Evolutionary conservation across 192 early-diverging fungal species (phyloP).

Genomic region (Coemansia sp.): DNA sequence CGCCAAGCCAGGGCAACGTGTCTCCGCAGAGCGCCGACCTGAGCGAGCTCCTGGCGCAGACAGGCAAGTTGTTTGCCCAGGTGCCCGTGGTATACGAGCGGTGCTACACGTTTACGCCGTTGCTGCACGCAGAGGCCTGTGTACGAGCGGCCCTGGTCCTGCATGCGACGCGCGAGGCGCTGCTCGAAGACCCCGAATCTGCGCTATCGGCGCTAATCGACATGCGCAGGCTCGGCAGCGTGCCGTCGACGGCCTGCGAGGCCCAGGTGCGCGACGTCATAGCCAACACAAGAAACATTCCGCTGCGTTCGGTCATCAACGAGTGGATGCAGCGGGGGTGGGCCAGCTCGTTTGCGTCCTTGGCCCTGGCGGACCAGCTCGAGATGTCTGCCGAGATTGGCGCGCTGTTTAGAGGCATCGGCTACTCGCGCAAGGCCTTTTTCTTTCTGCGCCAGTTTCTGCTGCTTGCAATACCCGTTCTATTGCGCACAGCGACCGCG

Average conservation of each 20-base stretch:
- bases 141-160: slow-evolving; percentile 44
- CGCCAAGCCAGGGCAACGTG: too few species aligned
- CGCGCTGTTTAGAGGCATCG: slow-evolving; percentile 23
- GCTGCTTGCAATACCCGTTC: slow-evolving; percentile 33
- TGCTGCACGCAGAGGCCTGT: slow-evolving; percentile 49
- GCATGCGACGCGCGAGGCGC: slow-evolving; percentile 30
- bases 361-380: slow-evolving; percentile 40
- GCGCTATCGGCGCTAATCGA: slow-evolving; percentile 25
- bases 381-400: slow-evolving; percentile 30
- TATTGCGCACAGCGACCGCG: slow-evolving; percentile 35
- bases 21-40: slow-evolving; percentile 10
- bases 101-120: slow-evolving; percentile 41
- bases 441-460: slow-evolving; percentile 51
- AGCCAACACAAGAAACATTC: slow-evolving; percentile 16
- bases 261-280: slow-evolving; percentile 22
- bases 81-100: slow-evolving; percentile 43
- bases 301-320: slow-evolving; percentile 21
- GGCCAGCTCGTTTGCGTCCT: slow-evolving; percentile 23
- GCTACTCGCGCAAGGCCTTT: slow-evolving; percentile 32
- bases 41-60: slow-evolving; percentile 3
- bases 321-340: slow-evolving; percentile 44
- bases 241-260: not conserved
- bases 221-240: not conserved
- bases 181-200: slow-evolving; percentile 17
- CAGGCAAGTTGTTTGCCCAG: slow-evolving; percentile 25